Base-by-base conservation (phyloP, 768 basidiomycete genomes). In the Russula abietina region DNA sequence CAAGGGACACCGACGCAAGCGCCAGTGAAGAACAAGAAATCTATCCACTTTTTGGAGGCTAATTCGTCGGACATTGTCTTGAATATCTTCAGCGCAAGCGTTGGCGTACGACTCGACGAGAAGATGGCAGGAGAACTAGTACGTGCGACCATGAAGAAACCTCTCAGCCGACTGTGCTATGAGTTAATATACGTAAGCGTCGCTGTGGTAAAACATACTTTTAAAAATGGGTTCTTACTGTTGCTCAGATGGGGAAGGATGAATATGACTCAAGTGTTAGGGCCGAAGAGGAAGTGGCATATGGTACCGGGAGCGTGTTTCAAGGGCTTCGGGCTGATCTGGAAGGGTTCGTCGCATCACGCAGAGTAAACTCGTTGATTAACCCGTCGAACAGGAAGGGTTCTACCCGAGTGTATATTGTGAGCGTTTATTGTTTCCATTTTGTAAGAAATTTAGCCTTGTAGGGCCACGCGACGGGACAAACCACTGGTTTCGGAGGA, bases 81-180 rank as follows among this genome's bases (percentile, higher is more conserved):
- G 58, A 81, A 83, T 1, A 81, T 89, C 46, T 89, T 85, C 69
- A 80, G 84, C 11, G 87, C 86, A 2, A 79, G 84, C 39, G 81
- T 90, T 17, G 79, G 80, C 48, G 86, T 91, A 19, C 79, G 74
- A 48, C 72, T 91, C 19, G 83, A 84, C 65, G 80, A 82, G 73
- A 89, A 87, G 69, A 75, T 88, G 54, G 77, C 82, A 2, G 72
- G 77, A 10, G 96, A 98, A 72, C 76, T 98, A 36, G 81, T 89
- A 62, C 80, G 96, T 62, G 91, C 93, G 0, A 98, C 95, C 10
- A 98, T 98, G 81, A 99, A 99, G 78, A 87, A 90, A 59, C 89
- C 92, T 0, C 96, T 96, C 0, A 76, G 75, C 5, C 81, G 77
- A 56, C 81, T 94, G 71, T 85, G 80, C 60, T 89, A 91, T 58